A percentile compares a stretch with the other conserved stretches of the same genome.
Conservation (phyloP, 2,329 filamentous ascomycete genomes). For the Cytospora schulzeri region DNA sequence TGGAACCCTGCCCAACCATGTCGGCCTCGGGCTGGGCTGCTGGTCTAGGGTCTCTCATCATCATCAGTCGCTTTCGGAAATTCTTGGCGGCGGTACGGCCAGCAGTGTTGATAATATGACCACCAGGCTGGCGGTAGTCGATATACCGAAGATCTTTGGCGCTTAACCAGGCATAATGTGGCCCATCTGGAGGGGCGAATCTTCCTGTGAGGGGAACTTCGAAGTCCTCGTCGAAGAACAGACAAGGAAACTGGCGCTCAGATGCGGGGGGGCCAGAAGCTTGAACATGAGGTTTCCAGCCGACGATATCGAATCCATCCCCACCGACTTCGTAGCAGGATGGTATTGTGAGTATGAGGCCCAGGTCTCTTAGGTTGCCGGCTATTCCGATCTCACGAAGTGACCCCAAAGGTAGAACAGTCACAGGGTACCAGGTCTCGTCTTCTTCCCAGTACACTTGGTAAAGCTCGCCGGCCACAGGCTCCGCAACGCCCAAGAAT, state of each 20-base stretch:
- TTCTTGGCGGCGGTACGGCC: not conserved
- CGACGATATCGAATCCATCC: not conserved
- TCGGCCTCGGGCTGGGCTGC: not conserved
- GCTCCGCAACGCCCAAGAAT: not conserved
- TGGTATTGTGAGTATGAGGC: not conserved
- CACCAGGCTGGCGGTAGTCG: not conserved
- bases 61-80: not conserved
- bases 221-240: not conserved
- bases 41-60: not conserved
- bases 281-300: not conserved
- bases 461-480: not conserved
- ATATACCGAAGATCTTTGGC: not conserved
- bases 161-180: not conserved
- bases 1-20: not conserved
- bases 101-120: not conserved
- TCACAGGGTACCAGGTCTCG: not conserved
- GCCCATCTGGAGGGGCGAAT: not conserved
- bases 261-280: not conserved
- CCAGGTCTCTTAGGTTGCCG: not conserved
- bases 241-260: conserved; percentile 8
- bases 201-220: not conserved
- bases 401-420: not conserved
- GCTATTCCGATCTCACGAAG: not conserved
- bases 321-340: not conserved
- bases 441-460: not conserved